These are phyloP conservation scores for Hypoxylon sp. DNA, from an alignment of 2,329 filamentous ascomycete genomes.

Conservation along the genomic window DNA sequence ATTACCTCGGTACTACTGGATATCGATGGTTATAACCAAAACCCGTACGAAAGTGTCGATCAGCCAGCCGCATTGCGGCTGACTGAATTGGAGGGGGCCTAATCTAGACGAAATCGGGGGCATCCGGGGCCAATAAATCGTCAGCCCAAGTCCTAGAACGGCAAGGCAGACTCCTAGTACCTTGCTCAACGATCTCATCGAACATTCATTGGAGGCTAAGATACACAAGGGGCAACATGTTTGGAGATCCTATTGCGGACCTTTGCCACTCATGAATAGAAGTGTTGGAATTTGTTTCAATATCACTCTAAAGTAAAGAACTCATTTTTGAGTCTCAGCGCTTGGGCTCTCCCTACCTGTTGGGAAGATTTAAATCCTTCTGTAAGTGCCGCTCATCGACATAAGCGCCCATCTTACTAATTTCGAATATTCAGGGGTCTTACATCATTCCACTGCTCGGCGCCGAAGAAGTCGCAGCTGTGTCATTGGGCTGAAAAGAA, in stretches of 20 bases:
- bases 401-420: background rate
- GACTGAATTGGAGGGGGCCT: background rate
- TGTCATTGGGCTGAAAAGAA: background rate
- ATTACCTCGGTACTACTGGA: no score
- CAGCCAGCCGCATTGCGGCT: background rate
- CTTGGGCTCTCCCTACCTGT: background rate
- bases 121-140: background rate
- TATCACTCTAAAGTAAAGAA: background rate
- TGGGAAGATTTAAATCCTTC: background rate
- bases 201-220: background rate
- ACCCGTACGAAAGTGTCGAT: background rate
- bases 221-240: background rate
- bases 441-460: background rate
- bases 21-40: background rate
- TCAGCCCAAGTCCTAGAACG: background rate
- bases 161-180: background rate
- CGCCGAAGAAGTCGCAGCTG: background rate
- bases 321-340: background rate
- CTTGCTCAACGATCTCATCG: background rate
- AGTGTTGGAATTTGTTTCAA: background rate
- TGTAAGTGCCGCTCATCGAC: background rate
- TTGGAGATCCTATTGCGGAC: background rate
- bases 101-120: no score
- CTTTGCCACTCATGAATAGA: background rate
- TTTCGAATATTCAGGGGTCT: background rate